Percentiles rank a stretch among this genome's conserved stretches.
These are phyloP conservation scores for Pyrenochaeta sp. DNA, from an alignment of 2,329 filamentous ascomycete genomes.

Conservation along the genomic window DNA sequence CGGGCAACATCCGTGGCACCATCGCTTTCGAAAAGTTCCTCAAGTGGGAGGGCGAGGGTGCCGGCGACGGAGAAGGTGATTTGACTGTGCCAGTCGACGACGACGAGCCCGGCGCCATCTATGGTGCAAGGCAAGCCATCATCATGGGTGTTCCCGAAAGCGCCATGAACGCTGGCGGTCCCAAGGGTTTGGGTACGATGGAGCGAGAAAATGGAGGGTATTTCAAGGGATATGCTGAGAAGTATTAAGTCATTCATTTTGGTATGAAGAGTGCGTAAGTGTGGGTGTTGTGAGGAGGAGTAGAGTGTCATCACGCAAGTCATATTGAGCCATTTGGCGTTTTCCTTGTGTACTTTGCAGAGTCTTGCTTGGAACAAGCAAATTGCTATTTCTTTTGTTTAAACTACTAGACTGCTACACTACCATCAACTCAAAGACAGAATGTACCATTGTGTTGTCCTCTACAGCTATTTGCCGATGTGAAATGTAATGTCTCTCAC, in stretches of 20 bases:
- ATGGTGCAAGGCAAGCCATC: conserved; percentile 33
- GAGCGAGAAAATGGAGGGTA: conserved; percentile 8
- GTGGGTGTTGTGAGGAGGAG: neutral
- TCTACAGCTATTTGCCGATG: too few species aligned
- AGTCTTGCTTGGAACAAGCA: too few species aligned
- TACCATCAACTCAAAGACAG: too few species aligned
- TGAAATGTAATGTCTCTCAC: too few species aligned
- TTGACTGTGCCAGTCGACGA: conserved; percentile 30
- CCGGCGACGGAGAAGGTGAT: conserved; percentile 22
- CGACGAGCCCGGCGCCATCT: conserved; percentile 9
- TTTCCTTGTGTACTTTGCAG: too few species aligned
- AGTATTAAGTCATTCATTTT: conserved; percentile 2
- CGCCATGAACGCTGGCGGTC: conserved; percentile 18
- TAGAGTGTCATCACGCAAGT: too few species aligned
- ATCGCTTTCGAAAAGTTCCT: conserved; percentile 40
- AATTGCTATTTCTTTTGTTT: too few species aligned
- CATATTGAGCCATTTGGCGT: too few species aligned
- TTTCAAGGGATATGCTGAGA: conserved; percentile 1
- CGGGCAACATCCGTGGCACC: conserved; percentile 38
- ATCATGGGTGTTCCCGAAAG: conserved; percentile 29
- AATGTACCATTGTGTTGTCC: too few species aligned
- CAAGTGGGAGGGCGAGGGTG: conserved; percentile 29
- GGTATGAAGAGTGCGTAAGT: neutral
- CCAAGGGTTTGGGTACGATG: conserved; percentile 19
- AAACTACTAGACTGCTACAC: too few species aligned